phyloP scores from a whole-genome alignment of 768 basidiomycete species.

The Glaciozyma martinii region DNA sequence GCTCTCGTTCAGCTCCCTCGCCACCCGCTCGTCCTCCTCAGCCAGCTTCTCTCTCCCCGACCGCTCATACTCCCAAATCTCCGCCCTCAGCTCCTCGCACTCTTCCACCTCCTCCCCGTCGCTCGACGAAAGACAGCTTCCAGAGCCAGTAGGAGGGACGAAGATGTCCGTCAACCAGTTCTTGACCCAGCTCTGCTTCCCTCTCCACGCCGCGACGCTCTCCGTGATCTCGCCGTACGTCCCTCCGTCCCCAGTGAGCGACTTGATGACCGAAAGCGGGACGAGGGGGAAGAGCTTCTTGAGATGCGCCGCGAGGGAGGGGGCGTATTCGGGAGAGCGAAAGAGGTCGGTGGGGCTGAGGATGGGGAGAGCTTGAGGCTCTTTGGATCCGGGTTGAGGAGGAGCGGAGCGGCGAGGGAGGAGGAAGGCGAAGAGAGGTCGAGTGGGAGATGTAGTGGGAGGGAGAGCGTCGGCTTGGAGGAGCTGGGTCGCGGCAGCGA shows the following conservation, averaged over 20 bases:
- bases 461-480: background rate
- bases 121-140: background rate
- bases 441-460: background rate
- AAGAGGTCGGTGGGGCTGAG: conserved; percentile 10
- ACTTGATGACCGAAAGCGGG: background rate
- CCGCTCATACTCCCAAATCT: background rate
- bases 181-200: background rate
- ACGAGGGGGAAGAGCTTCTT: background rate
- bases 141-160: background rate
- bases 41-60: background rate
- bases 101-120: background rate
- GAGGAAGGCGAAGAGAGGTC: background rate
- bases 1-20: background rate
- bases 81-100: background rate
- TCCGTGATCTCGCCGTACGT: conserved; percentile 1
- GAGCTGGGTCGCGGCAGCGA: background rate
- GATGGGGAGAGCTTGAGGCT: background rate
- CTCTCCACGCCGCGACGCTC: background rate
- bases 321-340: background rate
- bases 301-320: background rate
- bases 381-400: no score
- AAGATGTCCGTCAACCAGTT: background rate
- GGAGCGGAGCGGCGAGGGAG: background rate
- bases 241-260: background rate
- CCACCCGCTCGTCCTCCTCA: background rate